Conservation (phyloP, 495 filamentous ascomycete species). For the Penicillium diatomitis region DNA sequence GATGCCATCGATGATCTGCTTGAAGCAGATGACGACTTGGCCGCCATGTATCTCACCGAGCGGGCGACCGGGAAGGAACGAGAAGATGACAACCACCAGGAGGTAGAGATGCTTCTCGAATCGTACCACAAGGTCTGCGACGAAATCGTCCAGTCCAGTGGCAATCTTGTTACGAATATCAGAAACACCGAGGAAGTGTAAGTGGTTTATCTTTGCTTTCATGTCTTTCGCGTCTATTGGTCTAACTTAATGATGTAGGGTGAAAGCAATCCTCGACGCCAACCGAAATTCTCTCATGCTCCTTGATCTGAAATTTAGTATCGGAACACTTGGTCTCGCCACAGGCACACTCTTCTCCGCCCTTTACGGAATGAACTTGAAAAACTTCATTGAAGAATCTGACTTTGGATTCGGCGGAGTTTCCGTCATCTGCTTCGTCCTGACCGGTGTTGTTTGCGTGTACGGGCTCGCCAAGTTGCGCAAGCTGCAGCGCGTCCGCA, state of each 20-base stretch:
- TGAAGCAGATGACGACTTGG: constrained; percentile 95
- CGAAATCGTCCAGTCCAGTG: constrained; percentile 91
- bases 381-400: constrained; percentile 98
- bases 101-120: constrained; percentile 93
- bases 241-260: constrained; percentile 38
- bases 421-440: constrained; percentile 56
- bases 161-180: constrained; percentile 89
- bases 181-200: constrained; percentile 98
- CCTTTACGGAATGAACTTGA: constrained; percentile 98
- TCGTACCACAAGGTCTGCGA: constrained; percentile 97
- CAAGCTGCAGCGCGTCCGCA: constrained; percentile 81
- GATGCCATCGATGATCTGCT: constrained; percentile 93
- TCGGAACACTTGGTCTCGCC: constrained; percentile 84
- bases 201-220: constrained; percentile 14
- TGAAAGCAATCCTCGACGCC: constrained; percentile 91
- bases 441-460: constrained; percentile 64
- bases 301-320: constrained; percentile 91
- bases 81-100: constrained; percentile 83
- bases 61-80: constrained; percentile 64
- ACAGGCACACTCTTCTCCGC: constrained; percentile 90
- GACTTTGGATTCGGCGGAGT: constrained; percentile 76
- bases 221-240: neutral
- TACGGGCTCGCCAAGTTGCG: constrained; percentile 77
- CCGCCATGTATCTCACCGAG: constrained; percentile 90
- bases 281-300: constrained; percentile 99